Conservation (phyloP, 179 eudicot species). For the Sideroxylon spinosum region DNA sequence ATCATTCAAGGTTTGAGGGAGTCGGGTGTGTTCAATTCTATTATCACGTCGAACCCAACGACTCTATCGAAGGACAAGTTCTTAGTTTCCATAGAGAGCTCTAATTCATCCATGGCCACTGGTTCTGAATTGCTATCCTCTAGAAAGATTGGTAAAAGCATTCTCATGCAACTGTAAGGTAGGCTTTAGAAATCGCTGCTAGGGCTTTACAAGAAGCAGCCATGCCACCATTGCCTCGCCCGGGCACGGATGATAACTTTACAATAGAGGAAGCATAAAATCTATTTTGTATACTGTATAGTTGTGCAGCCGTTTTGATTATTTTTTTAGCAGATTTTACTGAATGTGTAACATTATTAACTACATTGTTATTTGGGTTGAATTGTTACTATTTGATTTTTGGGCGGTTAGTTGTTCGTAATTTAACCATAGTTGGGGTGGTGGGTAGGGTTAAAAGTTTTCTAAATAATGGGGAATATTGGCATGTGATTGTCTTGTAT, state of each 20-base stretch:
- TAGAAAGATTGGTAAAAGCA: conserved; percentile 41
- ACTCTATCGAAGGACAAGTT: conserved; percentile 45
- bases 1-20: conserved; percentile 79
- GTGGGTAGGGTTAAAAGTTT: too few species aligned
- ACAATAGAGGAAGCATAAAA: conserved; percentile 34
- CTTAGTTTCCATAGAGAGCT: conserved; percentile 44
- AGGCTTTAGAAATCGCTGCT: conserved; percentile 31
- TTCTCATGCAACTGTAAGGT: conserved; percentile 54
- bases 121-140: conserved; percentile 29
- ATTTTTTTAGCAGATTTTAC: too few species aligned
- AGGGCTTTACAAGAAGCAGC: conserved; percentile 44
- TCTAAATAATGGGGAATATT: too few species aligned
- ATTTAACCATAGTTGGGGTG: too few species aligned
- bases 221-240: conserved; percentile 64
- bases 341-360: too few species aligned
- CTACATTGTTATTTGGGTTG: too few species aligned
- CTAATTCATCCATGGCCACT: conserved; percentile 44
- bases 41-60: conserved; percentile 53
- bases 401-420: too few species aligned
- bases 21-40: conserved; percentile 54
- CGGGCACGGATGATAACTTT: conserved; percentile 29
- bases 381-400: too few species aligned
- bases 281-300: too few species aligned
- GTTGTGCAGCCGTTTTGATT: too few species aligned
- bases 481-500: too few species aligned